Conservation (phyloP, 805 yeast species). For the Lipomyces orientalis region DNA sequence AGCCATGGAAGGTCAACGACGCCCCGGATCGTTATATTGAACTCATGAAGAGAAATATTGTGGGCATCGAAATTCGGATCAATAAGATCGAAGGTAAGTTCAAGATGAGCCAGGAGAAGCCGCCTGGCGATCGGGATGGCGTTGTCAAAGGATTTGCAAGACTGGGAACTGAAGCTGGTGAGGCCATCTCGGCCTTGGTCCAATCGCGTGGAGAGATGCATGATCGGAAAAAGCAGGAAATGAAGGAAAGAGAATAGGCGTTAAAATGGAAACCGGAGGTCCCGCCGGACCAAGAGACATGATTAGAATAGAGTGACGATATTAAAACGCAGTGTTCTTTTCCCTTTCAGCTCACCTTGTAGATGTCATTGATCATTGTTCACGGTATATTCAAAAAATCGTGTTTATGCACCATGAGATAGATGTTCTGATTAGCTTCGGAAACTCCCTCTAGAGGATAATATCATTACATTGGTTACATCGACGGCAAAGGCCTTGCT, state of each 20-base stretch:
- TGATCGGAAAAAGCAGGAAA: background rate
- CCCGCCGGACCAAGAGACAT: too few relatives aligned
- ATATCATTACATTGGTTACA: too few relatives aligned
- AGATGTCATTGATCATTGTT: too few relatives aligned
- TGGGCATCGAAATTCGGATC: constrained; percentile 62
- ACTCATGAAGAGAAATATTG: constrained; percentile 55
- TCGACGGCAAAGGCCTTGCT: too few relatives aligned
- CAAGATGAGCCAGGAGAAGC: constrained; percentile 62
- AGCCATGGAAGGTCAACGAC: constrained; percentile 61
- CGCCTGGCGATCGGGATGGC: constrained; percentile 56
- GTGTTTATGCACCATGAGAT: too few relatives aligned
- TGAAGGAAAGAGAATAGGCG: too few relatives aligned
- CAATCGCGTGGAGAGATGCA: background rate
- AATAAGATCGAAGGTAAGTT: constrained; percentile 56
- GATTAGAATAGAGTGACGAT: too few relatives aligned
- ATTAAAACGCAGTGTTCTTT: too few relatives aligned
- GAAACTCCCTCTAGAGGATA: too few relatives aligned
- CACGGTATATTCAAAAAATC: too few relatives aligned
- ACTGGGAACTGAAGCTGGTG: constrained; percentile 15
- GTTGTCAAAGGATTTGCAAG: constrained; percentile 51
- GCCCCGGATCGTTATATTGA: constrained; percentile 59
- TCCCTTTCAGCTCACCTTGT: too few relatives aligned
- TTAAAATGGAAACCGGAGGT: background rate
- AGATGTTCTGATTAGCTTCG: too few relatives aligned
- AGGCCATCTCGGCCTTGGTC: background rate